Percentiles rank a stretch among this genome's conserved stretches.
Evolutionary conservation across 2,329 filamentous ascomycete genomes (phyloP).

Genomic region (Coniochaeta sp.): DNA sequence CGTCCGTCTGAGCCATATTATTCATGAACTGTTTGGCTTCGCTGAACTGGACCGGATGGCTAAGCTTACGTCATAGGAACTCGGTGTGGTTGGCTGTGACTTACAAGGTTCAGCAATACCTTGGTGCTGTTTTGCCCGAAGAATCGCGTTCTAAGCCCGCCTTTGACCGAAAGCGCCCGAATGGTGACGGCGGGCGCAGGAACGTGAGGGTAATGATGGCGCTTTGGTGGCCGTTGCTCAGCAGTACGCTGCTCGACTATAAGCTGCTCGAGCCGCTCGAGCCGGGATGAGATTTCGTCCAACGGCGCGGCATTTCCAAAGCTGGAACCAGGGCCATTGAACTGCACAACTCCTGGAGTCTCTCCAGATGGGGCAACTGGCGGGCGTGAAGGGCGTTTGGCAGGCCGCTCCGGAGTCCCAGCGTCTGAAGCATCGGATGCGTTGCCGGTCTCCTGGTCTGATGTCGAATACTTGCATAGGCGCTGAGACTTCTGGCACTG

Average conservation of each 20-base stretch:
- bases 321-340: background rate
- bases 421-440: constrained; percentile 35
- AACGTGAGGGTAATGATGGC: constrained; percentile 12
- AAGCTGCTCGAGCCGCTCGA: constrained; percentile 47
- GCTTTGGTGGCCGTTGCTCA: background rate
- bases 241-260: constrained; percentile 24
- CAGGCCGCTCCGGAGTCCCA: constrained; percentile 19
- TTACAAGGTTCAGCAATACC: constrained; percentile 45
- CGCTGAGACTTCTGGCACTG: constrained; percentile 52
- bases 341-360: background rate
- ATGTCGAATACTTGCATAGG: constrained; percentile 36
- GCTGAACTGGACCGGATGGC: constrained; percentile 32
- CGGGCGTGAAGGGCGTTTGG: constrained; percentile 2
- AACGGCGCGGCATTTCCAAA: constrained; percentile 16
- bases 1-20: constrained; percentile 29
- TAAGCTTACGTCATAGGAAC: constrained; percentile 6
- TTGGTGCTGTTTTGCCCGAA: constrained; percentile 46
- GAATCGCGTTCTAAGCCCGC: constrained; percentile 37
- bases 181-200: constrained; percentile 32
- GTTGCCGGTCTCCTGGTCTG: constrained; percentile 35
- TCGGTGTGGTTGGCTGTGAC: constrained; percentile 9
- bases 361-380: background rate
- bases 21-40: constrained; percentile 45
- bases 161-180: constrained; percentile 42
- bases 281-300: constrained; percentile 39